phyloP scores from a whole-genome alignment of 2,329 filamentous ascomycete genomes.

The Thelonectria rubi region DNA sequence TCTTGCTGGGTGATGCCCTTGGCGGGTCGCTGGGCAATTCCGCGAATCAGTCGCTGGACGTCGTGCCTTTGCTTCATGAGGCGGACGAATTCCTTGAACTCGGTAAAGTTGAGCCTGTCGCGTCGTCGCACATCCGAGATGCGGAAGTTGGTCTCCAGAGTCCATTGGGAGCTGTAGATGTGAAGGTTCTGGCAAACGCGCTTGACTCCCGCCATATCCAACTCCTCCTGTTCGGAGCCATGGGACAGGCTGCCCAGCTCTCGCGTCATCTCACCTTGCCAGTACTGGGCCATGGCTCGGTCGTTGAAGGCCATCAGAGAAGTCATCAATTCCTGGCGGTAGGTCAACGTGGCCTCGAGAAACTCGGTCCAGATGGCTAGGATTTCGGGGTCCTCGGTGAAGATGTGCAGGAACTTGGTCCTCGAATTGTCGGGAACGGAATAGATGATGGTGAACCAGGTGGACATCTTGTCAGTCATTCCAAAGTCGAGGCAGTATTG shows the following conservation, averaged over 20 bases:
- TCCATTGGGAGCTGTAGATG: constrained; percentile 84
- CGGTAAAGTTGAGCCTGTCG: constrained; percentile 76
- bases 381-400: constrained; percentile 77
- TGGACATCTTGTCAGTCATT: constrained; percentile 69
- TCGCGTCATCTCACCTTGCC: constrained; percentile 83
- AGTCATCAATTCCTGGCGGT: constrained; percentile 89
- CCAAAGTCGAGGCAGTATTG: constrained; percentile 89
- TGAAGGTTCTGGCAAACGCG: constrained; percentile 88
- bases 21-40: constrained; percentile 65
- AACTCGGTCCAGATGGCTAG: constrained; percentile 85
- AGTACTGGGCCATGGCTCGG: constrained; percentile 82
- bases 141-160: constrained; percentile 77
- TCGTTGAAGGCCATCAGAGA: constrained; percentile 87
- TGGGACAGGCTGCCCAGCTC: constrained; percentile 64
- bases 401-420: constrained; percentile 87
- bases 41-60: constrained; percentile 76
- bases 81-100: constrained; percentile 86
- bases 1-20: constrained; percentile 74
- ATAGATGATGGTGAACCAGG: constrained; percentile 93
- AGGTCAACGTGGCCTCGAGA: constrained; percentile 83
- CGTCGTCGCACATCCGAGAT: constrained; percentile 72
- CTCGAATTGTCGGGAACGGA: constrained; percentile 80
- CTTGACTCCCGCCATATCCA: constrained; percentile 82
- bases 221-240: constrained; percentile 68
- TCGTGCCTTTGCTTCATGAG: constrained; percentile 87